Percentiles rank a stretch among this genome's conserved stretches.
phyloP scores from a whole-genome alignment of 805 yeast genomes.

The Zygotorulaspora danielsina region DNA sequence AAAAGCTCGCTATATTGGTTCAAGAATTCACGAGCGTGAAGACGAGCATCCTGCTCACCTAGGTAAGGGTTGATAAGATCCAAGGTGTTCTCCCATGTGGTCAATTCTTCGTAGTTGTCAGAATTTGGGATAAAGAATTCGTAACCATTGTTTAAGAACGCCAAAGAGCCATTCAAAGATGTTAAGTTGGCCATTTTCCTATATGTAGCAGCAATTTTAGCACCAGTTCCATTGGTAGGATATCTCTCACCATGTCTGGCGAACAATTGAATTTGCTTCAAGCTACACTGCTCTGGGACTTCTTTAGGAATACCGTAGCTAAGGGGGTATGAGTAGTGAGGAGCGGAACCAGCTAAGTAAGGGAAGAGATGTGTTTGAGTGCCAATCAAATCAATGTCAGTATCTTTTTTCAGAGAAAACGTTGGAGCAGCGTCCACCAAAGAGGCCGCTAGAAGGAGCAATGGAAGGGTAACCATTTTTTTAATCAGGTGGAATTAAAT shows the following conservation, averaged over 20 bases:
- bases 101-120: slow-evolving; percentile 43
- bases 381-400: slow-evolving; percentile 8
- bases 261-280: slow-evolving; percentile 64
- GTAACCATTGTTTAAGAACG: slow-evolving; percentile 43
- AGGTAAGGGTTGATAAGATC: slow-evolving; percentile 37
- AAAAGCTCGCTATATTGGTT: slow-evolving; percentile 41
- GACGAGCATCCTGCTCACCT: slow-evolving; percentile 43
- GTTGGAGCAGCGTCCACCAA: slow-evolving; percentile 3
- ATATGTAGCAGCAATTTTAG: slow-evolving; percentile 33
- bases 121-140: slow-evolving; percentile 42
- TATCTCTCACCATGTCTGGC: slow-evolving; percentile 79
- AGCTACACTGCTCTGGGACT: slow-evolving; percentile 44
- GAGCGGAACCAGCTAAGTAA: slow-evolving; percentile 52
- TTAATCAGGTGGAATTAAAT: background rate
- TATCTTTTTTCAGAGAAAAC: slow-evolving; percentile 1
- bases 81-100: slow-evolving; percentile 25
- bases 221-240: slow-evolving; percentile 45
- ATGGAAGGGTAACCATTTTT: background rate
- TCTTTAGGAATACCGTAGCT: slow-evolving; percentile 51
- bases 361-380: slow-evolving; percentile 38
- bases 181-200: slow-evolving; percentile 22
- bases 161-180: slow-evolving; percentile 44
- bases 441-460: background rate
- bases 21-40: slow-evolving; percentile 44
- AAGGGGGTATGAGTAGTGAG: slow-evolving; percentile 43